Conservation (phyloP, 306 rosid genomes). For the Vigna hirtella region DNA sequence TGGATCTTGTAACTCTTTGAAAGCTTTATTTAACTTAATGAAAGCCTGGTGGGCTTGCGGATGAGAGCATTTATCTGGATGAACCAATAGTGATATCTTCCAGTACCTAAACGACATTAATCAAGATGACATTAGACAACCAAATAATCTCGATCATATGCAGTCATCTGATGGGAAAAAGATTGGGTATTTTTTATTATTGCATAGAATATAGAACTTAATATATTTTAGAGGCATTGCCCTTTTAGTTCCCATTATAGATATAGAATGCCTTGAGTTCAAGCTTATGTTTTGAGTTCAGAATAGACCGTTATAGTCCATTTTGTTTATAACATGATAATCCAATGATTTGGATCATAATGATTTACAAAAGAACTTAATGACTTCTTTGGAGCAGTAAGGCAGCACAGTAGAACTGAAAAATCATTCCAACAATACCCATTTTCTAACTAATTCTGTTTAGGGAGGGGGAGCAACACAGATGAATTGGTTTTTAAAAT, state of each 20-base stretch:
- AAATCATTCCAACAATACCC: slow-evolving; percentile 25
- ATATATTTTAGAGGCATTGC: slow-evolving; percentile 12
- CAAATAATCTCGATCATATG: neutral
- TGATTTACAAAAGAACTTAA: slow-evolving; percentile 17
- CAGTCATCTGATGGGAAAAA: slow-evolving; percentile 10
- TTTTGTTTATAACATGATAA: slow-evolving; percentile 23
- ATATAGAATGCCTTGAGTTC: slow-evolving; percentile 25
- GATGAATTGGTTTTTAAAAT: slow-evolving; percentile 4
- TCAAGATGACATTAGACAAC: slow-evolving; percentile 31
- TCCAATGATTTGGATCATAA: slow-evolving; percentile 22
- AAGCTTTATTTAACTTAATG: slow-evolving; percentile 88
- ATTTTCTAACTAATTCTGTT: slow-evolving; percentile 8
- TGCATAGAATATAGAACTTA: slow-evolving; percentile 12
- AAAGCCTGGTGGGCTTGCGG: slow-evolving; percentile 96
- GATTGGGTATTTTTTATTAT: neutral
- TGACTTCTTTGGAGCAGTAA: slow-evolving; percentile 12
- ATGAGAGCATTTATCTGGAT: slow-evolving; percentile 98
- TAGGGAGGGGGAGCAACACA: neutral
- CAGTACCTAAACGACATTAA: slow-evolving; percentile 68
- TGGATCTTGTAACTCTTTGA: slow-evolving; percentile 86
- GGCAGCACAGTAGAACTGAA: slow-evolving; percentile 18
- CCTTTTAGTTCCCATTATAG: slow-evolving; percentile 16
- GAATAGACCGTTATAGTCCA: slow-evolving; percentile 16
- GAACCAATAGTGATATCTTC: slow-evolving; percentile 96
- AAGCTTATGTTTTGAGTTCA: slow-evolving; percentile 21